Evolutionary conservation across 148 eudicot genomes (phyloP), one percentile per base, ranked within the genome.

Genomic region (Rhododendron henanense): DNA sequence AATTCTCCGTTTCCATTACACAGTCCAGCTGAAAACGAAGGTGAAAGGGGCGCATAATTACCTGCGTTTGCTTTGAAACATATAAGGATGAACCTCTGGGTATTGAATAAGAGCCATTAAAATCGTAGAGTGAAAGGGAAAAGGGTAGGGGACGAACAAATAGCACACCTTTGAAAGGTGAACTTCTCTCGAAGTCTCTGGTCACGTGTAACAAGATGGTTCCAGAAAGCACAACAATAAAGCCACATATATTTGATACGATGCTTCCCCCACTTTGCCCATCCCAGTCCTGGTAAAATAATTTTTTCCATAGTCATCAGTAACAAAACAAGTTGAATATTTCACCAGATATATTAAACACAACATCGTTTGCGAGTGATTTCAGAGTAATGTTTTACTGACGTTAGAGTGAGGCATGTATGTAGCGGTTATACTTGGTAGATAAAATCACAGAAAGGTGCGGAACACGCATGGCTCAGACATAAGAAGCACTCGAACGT

Each of bases 191-290:
- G 16, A 86, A 84, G 63, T 93, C 95, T 83, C 87, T 93, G 76
- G 95, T 93, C 79, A 83, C 74, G 80, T 93, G 95, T 88, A 93
- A 84, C 87, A 93, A 87, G 77, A 88, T 83, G 16, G 95, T 92
- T 39, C 95, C 95, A 4, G 91, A 87, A 57, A 93, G 86, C 83
- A 93, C 91, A 84, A 90, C 91, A 63, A 93, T 76, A 79, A 93
- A 92, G 55, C 93, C 95, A 71, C 93, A 93, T 88, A 93, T 90
- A 86, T 89, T 91, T 41, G 95, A 93, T 78, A 83, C 82, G 28
- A 93, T 90, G 87, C 82, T 85, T 28, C 88, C 90, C 77, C 85
- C 88, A 71, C 86, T 90, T 87, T 93, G 94, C 57, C 92, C 93
- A 80, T 91, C 92, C 95, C 95, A 93, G 82, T 93, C 94, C 94